phyloP scores from a whole-genome alignment of 352 stramenopile genomes.

The Pythium rishiriense region DNA sequence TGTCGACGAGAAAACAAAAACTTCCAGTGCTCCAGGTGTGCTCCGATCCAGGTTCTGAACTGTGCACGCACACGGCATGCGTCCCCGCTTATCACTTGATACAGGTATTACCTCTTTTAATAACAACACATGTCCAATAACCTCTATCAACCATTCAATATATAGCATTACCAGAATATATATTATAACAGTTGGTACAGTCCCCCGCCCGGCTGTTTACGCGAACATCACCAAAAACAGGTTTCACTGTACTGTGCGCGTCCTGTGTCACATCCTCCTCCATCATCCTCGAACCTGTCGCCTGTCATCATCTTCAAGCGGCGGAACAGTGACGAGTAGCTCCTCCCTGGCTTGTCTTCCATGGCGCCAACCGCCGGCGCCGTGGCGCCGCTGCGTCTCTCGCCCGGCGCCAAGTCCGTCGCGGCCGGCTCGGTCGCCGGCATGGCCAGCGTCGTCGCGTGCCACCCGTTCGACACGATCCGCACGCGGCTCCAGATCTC shows the following conservation, averaged over 20 bases:
- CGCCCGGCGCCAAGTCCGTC: conserved; percentile 66
- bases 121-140: background rate
- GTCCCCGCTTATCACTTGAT: background rate
- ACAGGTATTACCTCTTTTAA: background rate
- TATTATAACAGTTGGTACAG: background rate
- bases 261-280: background rate
- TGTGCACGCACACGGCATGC: background rate
- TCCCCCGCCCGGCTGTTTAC: background rate
- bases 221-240: conserved; percentile 4
- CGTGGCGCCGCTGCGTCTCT: conserved; percentile 28
- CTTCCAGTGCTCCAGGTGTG: background rate
- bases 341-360: background rate
- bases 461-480: conserved; percentile 86
- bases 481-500: conserved; percentile 84
- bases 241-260: background rate
- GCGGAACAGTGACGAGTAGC: background rate
- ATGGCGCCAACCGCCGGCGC: background rate
- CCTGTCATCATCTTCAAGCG: background rate
- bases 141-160: background rate
- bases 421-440: conserved; percentile 74
- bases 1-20: background rate
- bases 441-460: conserved; percentile 82
- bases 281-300: background rate
- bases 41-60: conserved; percentile 1
- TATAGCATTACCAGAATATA: background rate